Evolutionary conservation across 495 filamentous ascomycete genomes (phyloP), one percentile per base, ranked within the genome.

Genomic region (Saxophila tyrrhenica): DNA sequence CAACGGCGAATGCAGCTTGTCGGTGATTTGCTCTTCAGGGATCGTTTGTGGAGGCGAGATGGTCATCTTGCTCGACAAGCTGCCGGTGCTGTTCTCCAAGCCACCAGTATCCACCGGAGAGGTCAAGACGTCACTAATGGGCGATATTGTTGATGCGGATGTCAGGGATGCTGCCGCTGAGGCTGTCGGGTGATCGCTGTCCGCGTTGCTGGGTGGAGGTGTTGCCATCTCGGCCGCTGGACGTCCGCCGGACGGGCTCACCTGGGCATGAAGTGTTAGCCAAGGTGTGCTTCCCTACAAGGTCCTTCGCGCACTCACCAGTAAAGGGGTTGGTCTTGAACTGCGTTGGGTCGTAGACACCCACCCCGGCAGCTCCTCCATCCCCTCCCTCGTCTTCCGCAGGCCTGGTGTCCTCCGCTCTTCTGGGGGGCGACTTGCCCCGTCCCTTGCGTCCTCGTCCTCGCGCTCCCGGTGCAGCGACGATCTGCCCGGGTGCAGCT

Each of bases 251-350:
- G 42, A 57, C 46, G 15, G 55, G 54, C 45, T 51, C 46, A 29
- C 58, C 58, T 61, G 52, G 7, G 25, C 29, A 16, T 13, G 9
- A 22, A 3, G 20, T 20, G 38, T 59, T 29, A 55, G 56, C 23
- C 15, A 11, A 49, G 16, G 24, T n/a, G n/a, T n/a, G 16, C 35
- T 39, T 16, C 35, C 8, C 35, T 8, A 16, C 9, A 39, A 39
- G 16, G 35, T 16, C 9, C 35, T 39, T 16, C 16, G 35, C 35
- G 16, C 9, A 50, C 58, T 50, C 32, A 61, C 58, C 58, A 10
- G 54, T 50, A 49, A 61, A 54, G 32, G 58, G 54, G 24, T 57
- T 57, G 43, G 54, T 57, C 51, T 61, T 61, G 58, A 35, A 60
- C 44, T 52, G 29, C 32, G n/a, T 29, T 1, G 58, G 53, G 35